phyloP scores from a whole-genome alignment of 1,284 basidiomycete species.

The Leucoagaricus sp. region DNA sequence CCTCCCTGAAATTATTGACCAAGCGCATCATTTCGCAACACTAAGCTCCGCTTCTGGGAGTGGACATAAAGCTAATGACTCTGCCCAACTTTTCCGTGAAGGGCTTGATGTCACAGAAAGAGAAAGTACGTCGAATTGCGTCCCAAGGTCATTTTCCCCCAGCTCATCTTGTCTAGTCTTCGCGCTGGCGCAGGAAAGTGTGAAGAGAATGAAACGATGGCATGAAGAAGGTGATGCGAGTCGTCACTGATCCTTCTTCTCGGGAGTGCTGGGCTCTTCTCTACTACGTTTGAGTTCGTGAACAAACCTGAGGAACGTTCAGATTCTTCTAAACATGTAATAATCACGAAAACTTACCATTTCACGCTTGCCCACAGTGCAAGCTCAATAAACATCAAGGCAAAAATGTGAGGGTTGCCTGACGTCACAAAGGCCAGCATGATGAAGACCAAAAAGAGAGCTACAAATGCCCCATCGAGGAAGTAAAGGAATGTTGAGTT shows the following conservation, averaged over 20 bases:
- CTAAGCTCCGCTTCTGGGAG: constrained; percentile 59
- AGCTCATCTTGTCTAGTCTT: constrained; percentile 59
- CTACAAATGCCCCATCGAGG: constrained; percentile 60
- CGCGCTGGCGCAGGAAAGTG: constrained; percentile 78
- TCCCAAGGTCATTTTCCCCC: background rate
- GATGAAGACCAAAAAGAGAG: constrained; percentile 60
- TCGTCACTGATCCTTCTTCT: constrained; percentile 20
- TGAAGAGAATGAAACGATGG: constrained; percentile 78
- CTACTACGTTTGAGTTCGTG: constrained; percentile 45
- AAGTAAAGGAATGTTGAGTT: constrained; percentile 66
- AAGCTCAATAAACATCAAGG: constrained; percentile 61
- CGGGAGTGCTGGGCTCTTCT: constrained; percentile 25
- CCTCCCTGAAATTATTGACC: constrained; percentile 81
- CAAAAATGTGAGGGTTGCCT: constrained; percentile 64
- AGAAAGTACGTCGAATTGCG: constrained; percentile 60
- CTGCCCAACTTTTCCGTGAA: constrained; percentile 79
- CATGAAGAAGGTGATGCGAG: constrained; percentile 66
- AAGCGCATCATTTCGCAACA: constrained; percentile 87
- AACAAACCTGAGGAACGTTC: constrained; percentile 47
- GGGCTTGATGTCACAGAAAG: constrained; percentile 88
- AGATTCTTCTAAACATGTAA: constrained; percentile 16
- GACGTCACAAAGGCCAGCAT: constrained; percentile 54
- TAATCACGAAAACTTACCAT: constrained; percentile 49
- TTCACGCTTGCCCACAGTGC: constrained; percentile 77
- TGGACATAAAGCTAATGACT: constrained; percentile 51